Evolutionary conservation across 2,329 filamentous ascomycete genomes (phyloP).

Genomic region (Curvularia spicifera): DNA sequence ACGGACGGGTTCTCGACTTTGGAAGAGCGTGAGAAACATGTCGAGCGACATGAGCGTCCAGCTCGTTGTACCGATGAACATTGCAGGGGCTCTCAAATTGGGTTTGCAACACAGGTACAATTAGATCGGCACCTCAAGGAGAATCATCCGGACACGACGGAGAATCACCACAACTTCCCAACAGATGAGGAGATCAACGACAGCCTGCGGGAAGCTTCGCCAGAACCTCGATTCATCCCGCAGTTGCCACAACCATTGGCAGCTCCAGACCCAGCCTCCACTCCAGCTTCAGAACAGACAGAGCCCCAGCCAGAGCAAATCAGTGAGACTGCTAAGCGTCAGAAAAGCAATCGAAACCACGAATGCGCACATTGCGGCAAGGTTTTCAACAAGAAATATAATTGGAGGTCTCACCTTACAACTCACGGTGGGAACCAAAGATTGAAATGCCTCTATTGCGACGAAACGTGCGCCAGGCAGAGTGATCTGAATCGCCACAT

Average conservation of each 20-base stretch:
- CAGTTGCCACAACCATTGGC: neutral
- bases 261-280: neutral
- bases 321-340: constrained; percentile 2
- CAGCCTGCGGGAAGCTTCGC: constrained; percentile 6
- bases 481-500: constrained; percentile 4
- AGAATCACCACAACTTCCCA: constrained; percentile 9
- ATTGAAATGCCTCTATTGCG: constrained; percentile 7
- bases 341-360: constrained; percentile 7
- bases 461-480: neutral
- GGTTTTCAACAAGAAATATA: constrained; percentile 19
- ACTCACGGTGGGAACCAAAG: constrained; percentile 8
- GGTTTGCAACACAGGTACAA: constrained; percentile 14
- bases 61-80: constrained; percentile 18
- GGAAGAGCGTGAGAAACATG: constrained; percentile 23
- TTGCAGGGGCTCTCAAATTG: constrained; percentile 19
- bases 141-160: constrained; percentile 9
- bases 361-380: constrained; percentile 18
- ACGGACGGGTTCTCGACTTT: constrained; percentile 15
- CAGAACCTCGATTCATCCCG: constrained; percentile 6
- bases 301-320: neutral
- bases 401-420: constrained; percentile 18
- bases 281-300: neutral
- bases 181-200: constrained; percentile 14
- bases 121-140: constrained; percentile 16
- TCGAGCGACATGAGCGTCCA: constrained; percentile 22